These are phyloP conservation scores for Verbena officinalis DNA, from an alignment of 257 asterid species.

Conservation along the genomic window DNA sequence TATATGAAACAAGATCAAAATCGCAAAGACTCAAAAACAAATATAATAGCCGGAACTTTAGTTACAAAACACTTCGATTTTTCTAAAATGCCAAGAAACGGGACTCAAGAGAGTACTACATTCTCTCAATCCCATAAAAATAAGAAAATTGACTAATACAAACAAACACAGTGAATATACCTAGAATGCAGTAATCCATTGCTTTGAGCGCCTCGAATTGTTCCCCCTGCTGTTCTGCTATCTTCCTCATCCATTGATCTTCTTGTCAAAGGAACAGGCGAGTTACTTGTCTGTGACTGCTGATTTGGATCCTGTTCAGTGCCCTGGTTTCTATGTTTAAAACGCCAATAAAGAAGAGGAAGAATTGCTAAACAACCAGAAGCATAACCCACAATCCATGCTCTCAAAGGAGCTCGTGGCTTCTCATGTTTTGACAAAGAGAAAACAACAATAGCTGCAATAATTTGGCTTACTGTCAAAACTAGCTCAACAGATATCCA, in stretches of 20 bases:
- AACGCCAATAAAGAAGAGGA: slow-evolving; percentile 93
- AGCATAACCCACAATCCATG: slow-evolving; percentile 89
- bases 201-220: slow-evolving; percentile 54
- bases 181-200: slow-evolving; percentile 55
- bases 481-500: slow-evolving; percentile 87
- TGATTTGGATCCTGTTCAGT: slow-evolving; percentile 71
- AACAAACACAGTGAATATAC: slow-evolving; percentile 47
- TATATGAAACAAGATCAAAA: neutral
- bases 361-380: slow-evolving; percentile 85
- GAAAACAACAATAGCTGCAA: slow-evolving; percentile 79
- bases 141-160: neutral
- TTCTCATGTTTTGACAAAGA: slow-evolving; percentile 75
- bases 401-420: slow-evolving; percentile 76
- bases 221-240: slow-evolving; percentile 43
- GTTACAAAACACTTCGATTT: slow-evolving; percentile 12
- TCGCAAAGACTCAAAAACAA: neutral
- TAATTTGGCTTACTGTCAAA: slow-evolving; percentile 76
- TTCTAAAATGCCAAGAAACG: neutral
- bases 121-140: slow-evolving; percentile 1
- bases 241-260: slow-evolving; percentile 59
- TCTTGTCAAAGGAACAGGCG: slow-evolving; percentile 51
- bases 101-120: neutral
- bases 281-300: slow-evolving; percentile 49
- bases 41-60: neutral
- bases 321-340: slow-evolving; percentile 65